Evolutionary conservation across 768 basidiomycete species (phyloP).

Genomic region (Xerocomellus chrysenteron): DNA sequence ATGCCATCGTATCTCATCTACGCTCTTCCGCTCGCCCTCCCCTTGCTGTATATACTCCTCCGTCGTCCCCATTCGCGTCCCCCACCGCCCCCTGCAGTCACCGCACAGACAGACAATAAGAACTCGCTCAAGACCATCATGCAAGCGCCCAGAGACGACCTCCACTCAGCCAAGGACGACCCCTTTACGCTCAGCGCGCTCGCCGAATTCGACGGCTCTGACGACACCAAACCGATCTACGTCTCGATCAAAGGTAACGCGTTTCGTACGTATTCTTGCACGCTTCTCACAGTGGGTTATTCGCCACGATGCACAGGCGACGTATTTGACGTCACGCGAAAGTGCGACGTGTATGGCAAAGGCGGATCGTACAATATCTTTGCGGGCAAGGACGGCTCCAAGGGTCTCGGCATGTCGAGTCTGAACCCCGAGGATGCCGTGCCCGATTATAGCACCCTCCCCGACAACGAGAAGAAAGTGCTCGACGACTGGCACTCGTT

Average conservation of each 20-base stretch:
- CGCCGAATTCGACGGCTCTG: slow-evolving; percentile 67
- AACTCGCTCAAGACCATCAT: slow-evolving; percentile 59
- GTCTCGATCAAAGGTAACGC: slow-evolving; percentile 86
- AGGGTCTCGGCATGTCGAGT: slow-evolving; percentile 86
- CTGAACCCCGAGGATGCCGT: slow-evolving; percentile 84
- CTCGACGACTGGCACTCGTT: slow-evolving; percentile 89
- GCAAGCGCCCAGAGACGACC: slow-evolving; percentile 61
- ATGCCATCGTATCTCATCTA: slow-evolving; percentile 26
- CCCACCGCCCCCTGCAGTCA: slow-evolving; percentile 6
- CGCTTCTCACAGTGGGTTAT: not conserved
- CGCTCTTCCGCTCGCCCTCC: slow-evolving; percentile 32
- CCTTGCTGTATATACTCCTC: slow-evolving; percentile 28
- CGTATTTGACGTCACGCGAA: slow-evolving; percentile 86
- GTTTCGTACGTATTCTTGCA: slow-evolving; percentile 33
- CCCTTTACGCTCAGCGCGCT: slow-evolving; percentile 72
- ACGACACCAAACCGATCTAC: slow-evolving; percentile 70
- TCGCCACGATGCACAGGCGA: slow-evolving; percentile 39
- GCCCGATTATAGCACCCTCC: slow-evolving; percentile 77
- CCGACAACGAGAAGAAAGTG: slow-evolving; percentile 70
- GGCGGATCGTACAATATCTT: slow-evolving; percentile 81
- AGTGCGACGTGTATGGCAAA: slow-evolving; percentile 85
- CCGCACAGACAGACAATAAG: slow-evolving; percentile 24
- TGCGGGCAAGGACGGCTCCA: slow-evolving; percentile 92
- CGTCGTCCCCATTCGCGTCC: slow-evolving; percentile 8
- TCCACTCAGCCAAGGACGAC: slow-evolving; percentile 73